These are phyloP conservation scores for Teratosphaeria zuluensis DNA, from an alignment of 2,329 filamentous ascomycete genomes.

Conservation along the genomic window DNA sequence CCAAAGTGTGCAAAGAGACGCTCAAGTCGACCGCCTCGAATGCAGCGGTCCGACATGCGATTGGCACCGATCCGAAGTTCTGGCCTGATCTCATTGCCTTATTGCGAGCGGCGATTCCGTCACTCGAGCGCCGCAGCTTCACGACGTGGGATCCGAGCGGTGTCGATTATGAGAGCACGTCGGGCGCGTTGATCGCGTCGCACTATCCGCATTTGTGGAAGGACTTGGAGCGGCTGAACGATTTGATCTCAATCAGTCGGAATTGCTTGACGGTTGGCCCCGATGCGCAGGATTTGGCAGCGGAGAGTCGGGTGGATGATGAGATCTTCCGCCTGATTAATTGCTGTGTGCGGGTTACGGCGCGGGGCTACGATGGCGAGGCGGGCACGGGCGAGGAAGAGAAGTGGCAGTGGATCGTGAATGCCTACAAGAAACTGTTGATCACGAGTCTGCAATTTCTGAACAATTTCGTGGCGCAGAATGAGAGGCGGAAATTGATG, in stretches of 20 bases:
- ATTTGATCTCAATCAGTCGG: conserved; percentile 51
- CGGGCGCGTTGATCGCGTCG: conserved; percentile 51
- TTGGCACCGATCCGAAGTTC: conserved; percentile 47
- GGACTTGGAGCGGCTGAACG: conserved; percentile 54
- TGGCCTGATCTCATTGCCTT: conserved; percentile 52
- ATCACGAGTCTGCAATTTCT: conserved; percentile 58
- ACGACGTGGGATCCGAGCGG: conserved; percentile 47
- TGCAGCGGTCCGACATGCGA: conserved; percentile 42
- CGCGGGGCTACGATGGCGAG: conserved; percentile 55
- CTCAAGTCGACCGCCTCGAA: conserved; percentile 49
- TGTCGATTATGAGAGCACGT: conserved; percentile 49
- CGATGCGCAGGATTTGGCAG: conserved; percentile 53
- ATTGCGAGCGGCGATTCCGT: conserved; percentile 50
- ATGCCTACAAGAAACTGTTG: conserved; percentile 55
- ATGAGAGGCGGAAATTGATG: conserved; percentile 55
- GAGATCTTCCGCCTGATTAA: conserved; percentile 53
- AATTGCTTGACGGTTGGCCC: conserved; percentile 54
- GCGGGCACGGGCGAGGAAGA: conserved; percentile 52
- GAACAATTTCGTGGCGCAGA: conserved; percentile 57
- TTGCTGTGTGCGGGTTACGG: conserved; percentile 55
- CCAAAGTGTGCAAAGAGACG: conserved; percentile 47
- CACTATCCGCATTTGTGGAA: conserved; percentile 50
- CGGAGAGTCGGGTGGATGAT: conserved; percentile 50
- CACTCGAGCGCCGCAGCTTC: conserved; percentile 53
- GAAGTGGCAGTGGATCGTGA: conserved; percentile 56